A percentile compares a stretch with the other conserved stretches of the same genome.
Conservation (phyloP, 2,329 filamentous ascomycete species). For the Chrysoporthe deuterocubensis region DNA sequence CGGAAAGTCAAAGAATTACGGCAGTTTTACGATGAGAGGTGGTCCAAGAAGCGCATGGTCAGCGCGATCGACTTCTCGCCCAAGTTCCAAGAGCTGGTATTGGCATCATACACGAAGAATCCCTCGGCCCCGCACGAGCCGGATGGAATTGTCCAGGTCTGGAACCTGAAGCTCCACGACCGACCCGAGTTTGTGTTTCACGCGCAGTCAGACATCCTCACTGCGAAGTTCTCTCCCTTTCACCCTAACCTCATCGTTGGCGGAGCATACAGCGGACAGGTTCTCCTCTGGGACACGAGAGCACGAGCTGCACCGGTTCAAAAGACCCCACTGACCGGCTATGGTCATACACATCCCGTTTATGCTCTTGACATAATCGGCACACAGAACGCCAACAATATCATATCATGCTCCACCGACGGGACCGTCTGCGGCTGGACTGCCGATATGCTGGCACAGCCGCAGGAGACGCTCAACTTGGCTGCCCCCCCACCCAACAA, state of each 20-base stretch:
- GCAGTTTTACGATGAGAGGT: constrained; percentile 93
- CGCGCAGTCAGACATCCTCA: constrained; percentile 91
- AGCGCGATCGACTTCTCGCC: constrained; percentile 94
- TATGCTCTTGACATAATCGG: constrained; percentile 96
- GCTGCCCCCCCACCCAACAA: constrained; percentile 84
- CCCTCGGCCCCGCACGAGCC: constrained; percentile 92
- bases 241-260: constrained; percentile 96
- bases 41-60: constrained; percentile 97
- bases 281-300: constrained; percentile 95
- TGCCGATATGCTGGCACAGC: constrained; percentile 96
- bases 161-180: constrained; percentile 94
- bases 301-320: constrained; percentile 88
- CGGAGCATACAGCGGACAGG: constrained; percentile 94
- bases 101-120: constrained; percentile 97
- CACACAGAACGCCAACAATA: constrained; percentile 98
- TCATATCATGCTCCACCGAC: constrained; percentile 95
- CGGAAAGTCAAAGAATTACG: constrained; percentile 83
- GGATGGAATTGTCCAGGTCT: constrained; percentile 91
- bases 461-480: constrained; percentile 90
- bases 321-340: constrained; percentile 93
- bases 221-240: constrained; percentile 97
- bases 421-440: constrained; percentile 97
- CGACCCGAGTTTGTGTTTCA: constrained; percentile 96
- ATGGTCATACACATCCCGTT: constrained; percentile 93
- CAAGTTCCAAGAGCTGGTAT: constrained; percentile 89